A percentile compares a stretch with the other conserved stretches of the same genome.
Conservation (phyloP, 1,139 yeast genomes). For the Debaryomycetaceae sp. region DNA sequence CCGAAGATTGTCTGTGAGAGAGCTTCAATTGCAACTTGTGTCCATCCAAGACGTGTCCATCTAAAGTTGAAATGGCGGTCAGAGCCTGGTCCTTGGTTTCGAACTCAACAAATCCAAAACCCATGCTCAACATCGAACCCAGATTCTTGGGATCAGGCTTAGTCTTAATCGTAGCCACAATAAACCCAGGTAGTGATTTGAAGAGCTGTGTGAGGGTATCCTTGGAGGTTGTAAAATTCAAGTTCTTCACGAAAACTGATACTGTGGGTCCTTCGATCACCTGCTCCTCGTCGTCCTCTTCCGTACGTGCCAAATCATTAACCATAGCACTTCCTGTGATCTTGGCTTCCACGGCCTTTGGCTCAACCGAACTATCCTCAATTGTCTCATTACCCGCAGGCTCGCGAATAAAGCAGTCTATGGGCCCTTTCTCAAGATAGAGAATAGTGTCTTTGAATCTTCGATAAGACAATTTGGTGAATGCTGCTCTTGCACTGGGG, state of each 20-base stretch:
- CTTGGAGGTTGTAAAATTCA: slow-evolving; percentile 78
- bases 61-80: slow-evolving; percentile 68
- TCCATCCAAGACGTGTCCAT: slow-evolving; percentile 81
- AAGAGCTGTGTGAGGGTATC: slow-evolving; percentile 58
- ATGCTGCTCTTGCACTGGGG: slow-evolving; percentile 86
- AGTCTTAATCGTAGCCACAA: slow-evolving; percentile 78
- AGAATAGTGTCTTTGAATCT: slow-evolving; percentile 82
- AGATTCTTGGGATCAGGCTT: slow-evolving; percentile 82
- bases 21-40: slow-evolving; percentile 86
- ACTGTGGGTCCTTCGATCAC: slow-evolving; percentile 66
- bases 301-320: slow-evolving; percentile 7
- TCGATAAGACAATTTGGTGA: slow-evolving; percentile 80
- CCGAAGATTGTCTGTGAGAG: slow-evolving; percentile 61
- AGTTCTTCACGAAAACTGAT: slow-evolving; percentile 86
- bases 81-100: slow-evolving; percentile 73
- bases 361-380: slow-evolving; percentile 6
- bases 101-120: slow-evolving; percentile 95
- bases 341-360: slow-evolving; percentile 30
- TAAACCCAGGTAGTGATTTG: slow-evolving; percentile 72
- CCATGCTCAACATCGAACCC: slow-evolving; percentile 78
- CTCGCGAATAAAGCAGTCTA: slow-evolving; percentile 66
- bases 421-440: slow-evolving; percentile 93
- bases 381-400: slow-evolving; percentile 40
- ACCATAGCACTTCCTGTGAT: slow-evolving; percentile 10
- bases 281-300: slow-evolving; percentile 39